phyloP scores from a whole-genome alignment of 192 early-diverging fungal genomes.

The Entomortierella chlamydospora region DNA sequence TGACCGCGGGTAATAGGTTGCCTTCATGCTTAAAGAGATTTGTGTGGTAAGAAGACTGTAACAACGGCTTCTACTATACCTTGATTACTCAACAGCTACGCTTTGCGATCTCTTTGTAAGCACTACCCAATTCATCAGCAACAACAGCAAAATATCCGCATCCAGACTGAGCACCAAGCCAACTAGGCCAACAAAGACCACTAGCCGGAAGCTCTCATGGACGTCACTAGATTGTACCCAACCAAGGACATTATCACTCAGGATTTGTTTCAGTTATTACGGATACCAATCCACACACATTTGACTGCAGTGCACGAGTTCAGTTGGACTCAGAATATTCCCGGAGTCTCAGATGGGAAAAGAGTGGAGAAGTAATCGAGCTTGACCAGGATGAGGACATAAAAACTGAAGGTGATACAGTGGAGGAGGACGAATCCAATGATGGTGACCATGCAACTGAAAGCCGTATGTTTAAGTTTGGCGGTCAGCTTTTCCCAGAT shows the following conservation, averaged over 20 bases:
- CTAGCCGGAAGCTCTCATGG: background rate
- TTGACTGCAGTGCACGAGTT: background rate
- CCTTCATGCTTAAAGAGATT: too few relatives aligned
- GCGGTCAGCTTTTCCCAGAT: background rate
- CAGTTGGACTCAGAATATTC: too few relatives aligned
- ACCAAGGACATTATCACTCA: background rate
- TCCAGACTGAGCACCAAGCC: background rate
- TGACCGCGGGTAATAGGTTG: too few relatives aligned
- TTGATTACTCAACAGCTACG: too few relatives aligned
- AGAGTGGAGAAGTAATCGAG: background rate
- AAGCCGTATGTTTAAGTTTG: background rate
- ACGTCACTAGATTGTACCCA: background rate
- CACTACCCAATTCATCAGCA: background rate
- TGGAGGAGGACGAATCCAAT: background rate
- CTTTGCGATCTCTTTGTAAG: too few relatives aligned
- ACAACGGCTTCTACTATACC: too few relatives aligned
- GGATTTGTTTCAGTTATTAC: background rate
- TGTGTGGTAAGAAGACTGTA: too few relatives aligned
- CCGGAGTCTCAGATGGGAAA: background rate
- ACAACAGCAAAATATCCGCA: background rate
- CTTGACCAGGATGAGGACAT: background rate
- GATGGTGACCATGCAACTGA: background rate
- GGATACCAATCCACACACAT: background rate
- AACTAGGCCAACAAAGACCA: background rate
- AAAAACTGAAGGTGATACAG: background rate